These are phyloP conservation scores for Sporisorium graminicola DNA, from an alignment of 1,284 basidiomycete species.

Conservation along the genomic window DNA sequence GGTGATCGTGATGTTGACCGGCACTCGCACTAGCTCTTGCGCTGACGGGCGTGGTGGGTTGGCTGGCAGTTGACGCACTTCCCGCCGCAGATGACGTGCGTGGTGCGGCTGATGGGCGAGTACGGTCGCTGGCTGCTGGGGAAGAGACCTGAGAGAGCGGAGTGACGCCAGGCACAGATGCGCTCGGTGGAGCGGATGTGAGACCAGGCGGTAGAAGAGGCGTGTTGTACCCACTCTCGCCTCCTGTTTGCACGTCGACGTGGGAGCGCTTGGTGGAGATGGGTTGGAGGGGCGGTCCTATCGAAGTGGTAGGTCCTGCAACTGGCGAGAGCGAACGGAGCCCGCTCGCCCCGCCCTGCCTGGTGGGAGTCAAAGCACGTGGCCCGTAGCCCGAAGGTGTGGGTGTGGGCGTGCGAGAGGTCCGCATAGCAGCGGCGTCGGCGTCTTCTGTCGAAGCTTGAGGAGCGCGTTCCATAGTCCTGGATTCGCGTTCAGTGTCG, in stretches of 20 bases:
- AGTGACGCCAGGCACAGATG: conserved; percentile 32
- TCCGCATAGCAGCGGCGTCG: conserved; percentile 2
- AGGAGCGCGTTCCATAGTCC: conserved; percentile 12
- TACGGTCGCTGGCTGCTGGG: conserved; percentile 9
- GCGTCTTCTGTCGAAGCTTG: conserved; percentile 2
- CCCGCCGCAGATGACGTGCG: conserved; percentile 16
- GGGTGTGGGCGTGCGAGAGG: conserved; percentile 54
- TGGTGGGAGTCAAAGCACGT: conserved; percentile 48
- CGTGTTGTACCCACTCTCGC: conserved; percentile 56
- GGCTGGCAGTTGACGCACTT: conserved; percentile 18
- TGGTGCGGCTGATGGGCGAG: conserved; percentile 1
- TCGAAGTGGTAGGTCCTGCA: conserved; percentile 36
- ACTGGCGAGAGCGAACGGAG: conserved; percentile 42
- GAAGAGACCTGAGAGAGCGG: conserved; percentile 33
- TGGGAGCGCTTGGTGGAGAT: conserved; percentile 35
- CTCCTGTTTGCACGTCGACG: conserved; percentile 53
- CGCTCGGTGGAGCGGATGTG: conserved; percentile 49
- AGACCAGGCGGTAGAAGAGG: conserved; percentile 53
- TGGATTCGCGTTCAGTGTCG: conserved; percentile 35
- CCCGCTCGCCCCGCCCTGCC: conserved; percentile 15
- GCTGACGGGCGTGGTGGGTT: conserved; percentile 38
- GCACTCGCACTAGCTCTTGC: conserved; percentile 6
- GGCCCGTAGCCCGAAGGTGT: conserved; percentile 42
- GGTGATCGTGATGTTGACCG: conserved; percentile 13
- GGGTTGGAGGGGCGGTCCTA: conserved; percentile 30